Conservation (phyloP, 192 early-diverging fungal genomes). For the Coemansia sp. region DNA sequence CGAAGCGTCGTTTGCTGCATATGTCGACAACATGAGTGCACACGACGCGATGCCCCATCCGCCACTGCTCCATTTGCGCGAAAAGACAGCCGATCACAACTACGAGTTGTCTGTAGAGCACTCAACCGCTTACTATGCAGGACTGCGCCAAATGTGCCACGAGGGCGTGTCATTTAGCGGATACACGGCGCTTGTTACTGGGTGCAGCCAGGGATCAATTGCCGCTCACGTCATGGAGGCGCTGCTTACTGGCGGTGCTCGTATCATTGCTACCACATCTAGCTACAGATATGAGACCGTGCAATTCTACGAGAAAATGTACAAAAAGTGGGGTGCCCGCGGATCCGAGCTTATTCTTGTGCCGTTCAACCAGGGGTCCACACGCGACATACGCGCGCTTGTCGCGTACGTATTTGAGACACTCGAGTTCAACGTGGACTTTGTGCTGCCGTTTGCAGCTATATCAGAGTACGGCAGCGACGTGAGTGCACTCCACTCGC, state of each 20-base stretch:
- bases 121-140: slow-evolving; percentile 26
- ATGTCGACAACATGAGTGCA: slow-evolving; percentile 70
- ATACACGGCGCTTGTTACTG: slow-evolving; percentile 81
- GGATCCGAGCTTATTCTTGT: slow-evolving; percentile 84
- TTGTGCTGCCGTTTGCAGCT: slow-evolving; percentile 92
- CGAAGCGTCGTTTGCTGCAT: slow-evolving; percentile 76
- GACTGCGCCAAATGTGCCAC: slow-evolving; percentile 63
- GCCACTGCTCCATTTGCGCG: slow-evolving; percentile 42
- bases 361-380: slow-evolving; percentile 90
- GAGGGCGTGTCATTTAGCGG: slow-evolving; percentile 78
- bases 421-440: slow-evolving; percentile 86
- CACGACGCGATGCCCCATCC: slow-evolving; percentile 49
- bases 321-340: slow-evolving; percentile 79
- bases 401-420: slow-evolving; percentile 79
- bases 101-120: slow-evolving; percentile 19
- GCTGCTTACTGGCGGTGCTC: slow-evolving; percentile 65
- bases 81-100: slow-evolving; percentile 9
- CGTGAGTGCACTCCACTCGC: slow-evolving; percentile 74
- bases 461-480: slow-evolving; percentile 81
- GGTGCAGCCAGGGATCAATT: slow-evolving; percentile 87
- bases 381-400: slow-evolving; percentile 69
- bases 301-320: slow-evolving; percentile 82
- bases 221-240: slow-evolving; percentile 80
- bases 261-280: slow-evolving; percentile 81
- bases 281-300: slow-evolving; percentile 65